Evolutionary conservation across 768 basidiomycete genomes (phyloP), one percentile per base, ranked within the genome.

Genomic region (Leccinum aurantiacum): DNA sequence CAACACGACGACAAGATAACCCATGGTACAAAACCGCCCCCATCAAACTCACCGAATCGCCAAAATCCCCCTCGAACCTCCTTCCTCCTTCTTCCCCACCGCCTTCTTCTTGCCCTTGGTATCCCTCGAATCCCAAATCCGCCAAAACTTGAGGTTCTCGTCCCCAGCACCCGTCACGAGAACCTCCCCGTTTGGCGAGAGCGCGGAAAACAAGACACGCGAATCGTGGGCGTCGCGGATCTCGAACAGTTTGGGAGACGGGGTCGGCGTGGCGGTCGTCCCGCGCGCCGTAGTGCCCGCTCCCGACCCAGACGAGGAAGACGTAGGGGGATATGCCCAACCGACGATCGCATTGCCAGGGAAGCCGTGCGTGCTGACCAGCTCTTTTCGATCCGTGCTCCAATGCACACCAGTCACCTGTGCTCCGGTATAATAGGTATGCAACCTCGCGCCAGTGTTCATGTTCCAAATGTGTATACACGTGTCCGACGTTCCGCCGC

Each of bases 91-190:
- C 35, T 65, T 65, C n/a, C 63, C 54, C n/a, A 49, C 60, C 35
- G 61, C 62, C 66, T 73, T 73, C 59, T 68, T 69, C 41, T 74
- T 73, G 3, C 59, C 61, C 67, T 77, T 80, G 48, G 44, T 38
- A 63, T 75, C 77, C 9, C 76, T 79, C 46, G 80, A 73, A 53
- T 91, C 90, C 91, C 91, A 92, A 41, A 93, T 81, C 60, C 86
- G 84, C 95, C 95, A 96, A 76, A 96, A 96, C 79, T 98, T 98
- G 67, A 98, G 79, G 69, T 95, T 95, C 79, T 98, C 96, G 69
- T 98, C 97, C 0, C 90, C 90, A 1, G 93, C 93, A 8, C 91
- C 93, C 0, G 96, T 98, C 63, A 87, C 90, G 10, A 99, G 88
- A 4, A 94, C 87, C 65, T 95, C 93, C 1, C 97, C 97, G 7